phyloP scores from a whole-genome alignment of 2,329 filamentous ascomycete genomes.

The Periconia sp. region DNA sequence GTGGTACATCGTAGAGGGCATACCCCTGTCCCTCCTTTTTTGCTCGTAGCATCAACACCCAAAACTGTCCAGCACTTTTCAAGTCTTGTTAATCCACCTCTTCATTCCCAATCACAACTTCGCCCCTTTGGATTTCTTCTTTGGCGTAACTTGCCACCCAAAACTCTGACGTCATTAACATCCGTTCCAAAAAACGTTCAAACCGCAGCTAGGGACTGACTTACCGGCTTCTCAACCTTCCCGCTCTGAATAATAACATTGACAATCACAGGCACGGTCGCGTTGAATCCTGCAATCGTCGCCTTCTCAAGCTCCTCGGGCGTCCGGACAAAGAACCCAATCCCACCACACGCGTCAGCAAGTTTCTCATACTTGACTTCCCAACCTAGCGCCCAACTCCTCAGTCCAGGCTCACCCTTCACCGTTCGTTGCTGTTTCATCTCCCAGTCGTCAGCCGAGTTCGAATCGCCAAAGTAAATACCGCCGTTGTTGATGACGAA shows the following conservation, averaged over 20 bases:
- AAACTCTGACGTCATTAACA: too few species aligned
- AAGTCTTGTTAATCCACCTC: too few species aligned
- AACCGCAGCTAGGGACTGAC: too few species aligned
- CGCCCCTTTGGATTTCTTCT: too few species aligned
- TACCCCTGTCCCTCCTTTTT: too few species aligned
- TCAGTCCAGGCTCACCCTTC: constrained; percentile 47
- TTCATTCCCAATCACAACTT: too few species aligned
- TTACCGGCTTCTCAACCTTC: constrained; percentile 15
- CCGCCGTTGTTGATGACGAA: constrained; percentile 63
- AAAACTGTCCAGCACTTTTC: too few species aligned
- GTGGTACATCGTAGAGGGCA: too few species aligned
- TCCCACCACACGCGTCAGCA: constrained; percentile 61
- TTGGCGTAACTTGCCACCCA: too few species aligned
- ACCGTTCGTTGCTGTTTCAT: constrained; percentile 43
- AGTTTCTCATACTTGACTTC: constrained; percentile 63
- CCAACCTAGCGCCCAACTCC: constrained; percentile 59
- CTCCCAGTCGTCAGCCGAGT: constrained; percentile 51
- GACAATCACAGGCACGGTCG: constrained; percentile 57
- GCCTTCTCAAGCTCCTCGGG: constrained; percentile 59
- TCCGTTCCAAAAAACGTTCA: not conserved
- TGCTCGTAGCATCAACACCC: too few species aligned
- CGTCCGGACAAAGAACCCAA: constrained; percentile 58
- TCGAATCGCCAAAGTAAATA: constrained; percentile 46
- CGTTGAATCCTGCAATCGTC: constrained; percentile 58
- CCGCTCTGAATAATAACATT: constrained; percentile 61